Conservation (phyloP, 495 filamentous ascomycete genomes). For the Talaromyces ruber region DNA sequence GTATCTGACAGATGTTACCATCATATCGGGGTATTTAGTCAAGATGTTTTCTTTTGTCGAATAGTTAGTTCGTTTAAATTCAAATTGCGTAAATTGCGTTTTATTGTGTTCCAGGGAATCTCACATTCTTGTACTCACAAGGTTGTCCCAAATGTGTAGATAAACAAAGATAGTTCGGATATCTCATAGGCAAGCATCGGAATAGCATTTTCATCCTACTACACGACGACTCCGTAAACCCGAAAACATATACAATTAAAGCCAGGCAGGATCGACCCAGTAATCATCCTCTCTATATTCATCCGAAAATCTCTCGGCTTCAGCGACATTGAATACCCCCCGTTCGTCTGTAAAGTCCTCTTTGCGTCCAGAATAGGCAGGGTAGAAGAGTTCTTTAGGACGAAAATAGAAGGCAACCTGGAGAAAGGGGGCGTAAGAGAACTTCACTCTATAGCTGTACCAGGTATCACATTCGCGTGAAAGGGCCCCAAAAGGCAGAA, state of each 20-base stretch:
- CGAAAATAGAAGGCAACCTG: background rate
- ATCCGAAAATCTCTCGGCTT: background rate
- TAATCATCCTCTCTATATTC: background rate
- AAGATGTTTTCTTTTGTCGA: background rate
- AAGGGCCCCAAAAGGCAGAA: constrained; percentile 7
- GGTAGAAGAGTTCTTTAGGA: constrained; percentile 2
- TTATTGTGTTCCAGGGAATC: too few species aligned
- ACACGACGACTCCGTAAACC: background rate
- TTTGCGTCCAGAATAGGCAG: constrained; percentile 10
- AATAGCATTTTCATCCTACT: background rate
- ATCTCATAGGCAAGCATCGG: too few species aligned
- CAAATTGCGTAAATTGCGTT: background rate
- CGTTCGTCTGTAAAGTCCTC: constrained; percentile 13
- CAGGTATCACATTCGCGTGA: constrained; percentile 6
- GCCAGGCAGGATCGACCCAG: background rate
- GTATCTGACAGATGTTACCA: background rate
- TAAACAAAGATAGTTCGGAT: too few species aligned
- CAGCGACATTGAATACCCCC: constrained; percentile 6
- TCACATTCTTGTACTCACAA: too few species aligned
- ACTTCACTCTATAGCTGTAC: constrained; percentile 10
- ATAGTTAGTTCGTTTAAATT: background rate
- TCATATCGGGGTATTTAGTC: background rate
- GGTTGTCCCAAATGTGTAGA: too few species aligned
- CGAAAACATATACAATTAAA: background rate
- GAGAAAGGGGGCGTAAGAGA: constrained; percentile 1